Percentiles rank a stretch among this genome's conserved stretches.
Evolutionary conservation across 345 rosid species (phyloP).

Genomic region (Litchi chinensis): DNA sequence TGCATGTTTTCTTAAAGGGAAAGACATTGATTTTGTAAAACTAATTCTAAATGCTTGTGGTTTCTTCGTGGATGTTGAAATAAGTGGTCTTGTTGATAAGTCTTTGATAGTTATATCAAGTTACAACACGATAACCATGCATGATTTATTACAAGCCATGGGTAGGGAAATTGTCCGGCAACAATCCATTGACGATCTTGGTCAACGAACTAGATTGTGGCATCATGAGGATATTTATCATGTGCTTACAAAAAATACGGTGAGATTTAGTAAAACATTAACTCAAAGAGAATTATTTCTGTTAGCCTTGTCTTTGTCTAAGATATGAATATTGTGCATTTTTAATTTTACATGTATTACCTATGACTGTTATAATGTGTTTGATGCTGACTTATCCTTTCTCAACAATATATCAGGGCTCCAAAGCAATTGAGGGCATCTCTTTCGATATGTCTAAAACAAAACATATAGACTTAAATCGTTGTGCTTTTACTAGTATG

Average conservation of each 20-base stretch:
- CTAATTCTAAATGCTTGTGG: neutral
- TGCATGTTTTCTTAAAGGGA: neutral
- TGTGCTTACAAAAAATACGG: no score
- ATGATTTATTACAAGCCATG: no score
- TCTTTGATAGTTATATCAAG: neutral
- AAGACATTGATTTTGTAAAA: neutral
- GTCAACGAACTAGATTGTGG: neutral
- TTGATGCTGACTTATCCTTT: no score
- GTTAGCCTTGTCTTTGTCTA: no score
- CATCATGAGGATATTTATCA: neutral
- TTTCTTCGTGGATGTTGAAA: neutral
- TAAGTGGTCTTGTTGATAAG: neutral
- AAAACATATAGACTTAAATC: neutral
- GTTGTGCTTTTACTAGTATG: slow-evolving; percentile 21
- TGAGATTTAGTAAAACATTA: no score
- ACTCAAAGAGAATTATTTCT: no score
- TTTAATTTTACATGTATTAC: no score
- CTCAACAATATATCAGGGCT: neutral
- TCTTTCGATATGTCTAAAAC: neutral
- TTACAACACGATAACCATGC: neutral
- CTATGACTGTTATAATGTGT: no score
- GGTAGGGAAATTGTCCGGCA: no score
- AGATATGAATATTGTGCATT: no score
- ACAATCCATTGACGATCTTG: no score
- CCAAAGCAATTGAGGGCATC: neutral